Evolutionary conservation across 352 stramenopile genomes (phyloP), one percentile per base, ranked within the genome.

Genomic region (Poterioochromonas sp.): DNA sequence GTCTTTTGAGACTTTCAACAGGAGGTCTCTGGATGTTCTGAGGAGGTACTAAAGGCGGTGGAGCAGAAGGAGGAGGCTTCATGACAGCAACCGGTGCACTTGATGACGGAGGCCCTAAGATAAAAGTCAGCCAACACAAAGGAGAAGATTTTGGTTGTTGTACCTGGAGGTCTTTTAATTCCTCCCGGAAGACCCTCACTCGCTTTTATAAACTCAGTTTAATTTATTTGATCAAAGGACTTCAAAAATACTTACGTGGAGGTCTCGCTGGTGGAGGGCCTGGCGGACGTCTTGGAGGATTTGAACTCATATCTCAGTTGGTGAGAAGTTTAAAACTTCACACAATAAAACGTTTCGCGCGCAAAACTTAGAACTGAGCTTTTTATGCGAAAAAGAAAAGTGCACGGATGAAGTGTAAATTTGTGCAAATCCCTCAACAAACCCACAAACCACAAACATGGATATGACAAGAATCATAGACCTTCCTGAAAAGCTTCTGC

Each of bases 151-250:
- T 58, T 58, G 47, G 47, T 26, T 15, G 47, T 58, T 37, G 65
- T 34, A 18, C 65, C 65, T 58, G 65, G 39, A 35, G 40, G 39
- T 35, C 41, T 51, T 18, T 58, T 74, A 74, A 74, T 54, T 40
- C 15, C 65, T 32, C 43, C 65, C 22, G 18, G 3, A 34, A 18
- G 15, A 8, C 12, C 15, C 8, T 12, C 60, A 12, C 29, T 8
- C 12, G 29, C 15, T 43, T 5, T 8, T 12, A 29, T 12, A 71
- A 44, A 71, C 15, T 3, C 12, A 58, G 22, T 3, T 58, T 58
- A 1, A 53, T 37, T 15, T 18, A 34, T 37, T 68, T 35, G 15
- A 68, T 15, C 58, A 68, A 26, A 20, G 11, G 22, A 54, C 40
- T 11, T n/a, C 49, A 73, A 29, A 5, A 29, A 12, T 39, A 54